Conservation (phyloP, 192 early-diverging fungal genomes). For the Thoreauomyces humboldtii region DNA sequence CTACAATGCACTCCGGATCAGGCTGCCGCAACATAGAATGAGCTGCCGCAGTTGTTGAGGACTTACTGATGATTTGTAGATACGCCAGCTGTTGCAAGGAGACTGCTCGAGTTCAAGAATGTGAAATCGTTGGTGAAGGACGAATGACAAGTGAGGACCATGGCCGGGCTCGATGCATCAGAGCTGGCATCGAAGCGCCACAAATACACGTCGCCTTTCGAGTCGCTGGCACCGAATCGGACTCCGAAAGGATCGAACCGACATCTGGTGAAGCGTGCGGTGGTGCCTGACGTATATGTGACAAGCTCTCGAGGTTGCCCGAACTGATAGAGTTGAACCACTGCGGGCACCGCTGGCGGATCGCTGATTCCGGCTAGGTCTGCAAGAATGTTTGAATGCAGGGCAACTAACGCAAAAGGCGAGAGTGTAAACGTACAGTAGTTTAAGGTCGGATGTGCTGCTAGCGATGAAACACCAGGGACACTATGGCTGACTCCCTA, state of each 20-base stretch:
- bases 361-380: slow-evolving; percentile 53
- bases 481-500: slow-evolving; percentile 30
- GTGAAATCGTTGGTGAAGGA: slow-evolving; percentile 68
- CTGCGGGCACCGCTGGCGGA: slow-evolving; percentile 21
- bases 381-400: slow-evolving; percentile 23
- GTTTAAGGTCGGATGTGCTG: slow-evolving; percentile 48
- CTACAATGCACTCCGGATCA: slow-evolving; percentile 12
- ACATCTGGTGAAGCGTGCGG: slow-evolving; percentile 40
- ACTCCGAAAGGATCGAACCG: slow-evolving; percentile 79
- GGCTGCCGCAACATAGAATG: neutral
- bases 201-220: slow-evolving; percentile 63
- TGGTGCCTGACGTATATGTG: slow-evolving; percentile 52
- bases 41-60: neutral
- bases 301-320: slow-evolving; percentile 69
- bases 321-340: slow-evolving; percentile 75
- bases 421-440: slow-evolving; percentile 33
- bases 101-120: slow-evolving; percentile 68
- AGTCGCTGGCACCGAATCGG: slow-evolving; percentile 72
- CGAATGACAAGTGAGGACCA: slow-evolving; percentile 52
- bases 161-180: slow-evolving; percentile 54
- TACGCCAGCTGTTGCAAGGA: slow-evolving; percentile 71
- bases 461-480: slow-evolving; percentile 36
- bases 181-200: slow-evolving; percentile 75
- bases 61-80: slow-evolving; percentile 47
- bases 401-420: neutral